These are phyloP conservation scores for Phytophthora pseudosyringae DNA, from an alignment of 352 stramenopile species.

Conservation along the genomic window DNA sequence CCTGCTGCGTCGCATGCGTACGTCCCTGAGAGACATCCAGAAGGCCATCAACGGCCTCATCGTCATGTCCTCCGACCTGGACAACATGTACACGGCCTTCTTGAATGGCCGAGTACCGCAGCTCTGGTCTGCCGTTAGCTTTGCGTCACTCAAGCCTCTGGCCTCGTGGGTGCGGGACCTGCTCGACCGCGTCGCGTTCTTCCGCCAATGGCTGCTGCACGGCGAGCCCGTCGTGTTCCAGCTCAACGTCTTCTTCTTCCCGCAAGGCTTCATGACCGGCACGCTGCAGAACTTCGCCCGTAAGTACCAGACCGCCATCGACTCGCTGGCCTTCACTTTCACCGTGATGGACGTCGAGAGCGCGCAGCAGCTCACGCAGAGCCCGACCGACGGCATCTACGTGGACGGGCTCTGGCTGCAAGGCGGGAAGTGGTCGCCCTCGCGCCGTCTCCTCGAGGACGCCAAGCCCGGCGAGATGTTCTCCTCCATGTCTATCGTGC, in stretches of 20 bases:
- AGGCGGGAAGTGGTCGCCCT: slow-evolving; percentile 89
- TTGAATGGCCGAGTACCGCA: slow-evolving; percentile 91
- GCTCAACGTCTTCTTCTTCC: slow-evolving; percentile 96
- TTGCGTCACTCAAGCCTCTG: slow-evolving; percentile 94
- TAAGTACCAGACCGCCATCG: slow-evolving; percentile 95
- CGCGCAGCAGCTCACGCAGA: slow-evolving; percentile 56
- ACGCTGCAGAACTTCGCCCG: slow-evolving; percentile 95
- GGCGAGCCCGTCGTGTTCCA: slow-evolving; percentile 92
- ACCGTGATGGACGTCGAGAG: slow-evolving; percentile 73
- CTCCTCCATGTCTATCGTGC: slow-evolving; percentile 87
- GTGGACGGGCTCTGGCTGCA: slow-evolving; percentile 91
- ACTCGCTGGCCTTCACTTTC: slow-evolving; percentile 94
- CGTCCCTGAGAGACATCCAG: slow-evolving; percentile 84
- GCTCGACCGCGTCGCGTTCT: slow-evolving; percentile 90
- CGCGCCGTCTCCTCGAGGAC: slow-evolving; percentile 74
- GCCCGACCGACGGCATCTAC: slow-evolving; percentile 92
- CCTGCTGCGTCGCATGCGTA: slow-evolving; percentile 84
- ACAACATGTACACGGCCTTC: slow-evolving; percentile 96
- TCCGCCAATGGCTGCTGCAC: slow-evolving; percentile 90
- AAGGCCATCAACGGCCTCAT: slow-evolving; percentile 87
- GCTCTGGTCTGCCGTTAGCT: slow-evolving; percentile 90
- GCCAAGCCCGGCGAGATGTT: slow-evolving; percentile 94
- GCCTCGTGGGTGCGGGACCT: slow-evolving; percentile 94
- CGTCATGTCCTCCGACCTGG: slow-evolving; percentile 95
- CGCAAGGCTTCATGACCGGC: slow-evolving; percentile 96